Evolutionary conservation across 768 basidiomycete genomes (phyloP), one percentile per base, ranked within the genome.

Genomic region (Porpolomopsis calyptriformis): DNA sequence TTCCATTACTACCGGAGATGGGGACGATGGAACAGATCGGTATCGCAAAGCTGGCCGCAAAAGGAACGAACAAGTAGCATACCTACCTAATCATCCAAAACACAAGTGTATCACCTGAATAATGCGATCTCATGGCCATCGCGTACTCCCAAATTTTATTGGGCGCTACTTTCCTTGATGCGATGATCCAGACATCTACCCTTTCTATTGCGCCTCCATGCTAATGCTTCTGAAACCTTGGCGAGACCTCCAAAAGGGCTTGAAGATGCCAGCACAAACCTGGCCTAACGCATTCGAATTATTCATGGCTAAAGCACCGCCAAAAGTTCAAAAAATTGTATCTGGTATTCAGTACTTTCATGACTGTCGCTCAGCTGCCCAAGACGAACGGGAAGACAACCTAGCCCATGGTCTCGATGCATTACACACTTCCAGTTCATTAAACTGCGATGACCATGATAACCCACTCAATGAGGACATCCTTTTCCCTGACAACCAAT

Each of bases 121-220:
- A 7, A 7, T 31, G 29, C 29, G 29, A 7, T 31, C 29, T 14
- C 7, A 4, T 6, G 51, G 55, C 0, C 68, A 71, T 40, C 56
- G 62, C 7, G 67, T 44, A 0, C 36, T 71, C 0, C 64, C 65
- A 0, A 63, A 65, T 27, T 60, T 72, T 43, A 50, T 69, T 16
- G 70, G 70, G 0, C 52, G 41, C 0, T 67, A 51, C 19, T 67
- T 72, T 45, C 66, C 68, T 1, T 18, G 50, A 0, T 4, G 42
- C 0, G 53, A 69, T 42, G 57, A 65, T n/a, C 11, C 34, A 2
- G 54, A 55, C 1, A 19, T 23, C 3, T 23, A 52, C 0, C 25
- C 49, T 0, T 60, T 66, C 10, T 73, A 68, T 36, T 64, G 55
- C 31, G 68, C 69, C 4, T 55, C 35, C 2, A 54, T 54, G 53